Base-by-base conservation (phyloP, 495 filamentous ascomycete species). In the Neurospora sp. region DNA sequence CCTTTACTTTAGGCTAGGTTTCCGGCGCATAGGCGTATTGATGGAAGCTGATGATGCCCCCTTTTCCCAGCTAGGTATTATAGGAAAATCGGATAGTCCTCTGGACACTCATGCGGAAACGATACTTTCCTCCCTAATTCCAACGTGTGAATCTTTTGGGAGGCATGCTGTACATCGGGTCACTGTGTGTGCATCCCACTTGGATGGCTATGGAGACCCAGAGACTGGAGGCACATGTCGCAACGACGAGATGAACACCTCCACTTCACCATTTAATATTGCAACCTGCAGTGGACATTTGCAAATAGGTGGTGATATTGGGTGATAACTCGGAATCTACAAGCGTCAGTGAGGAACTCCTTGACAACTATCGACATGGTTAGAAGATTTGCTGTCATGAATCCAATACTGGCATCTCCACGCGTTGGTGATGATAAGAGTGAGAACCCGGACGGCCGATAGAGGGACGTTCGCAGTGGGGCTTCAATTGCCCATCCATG, bases 1-100 rank as follows among this genome's bases (percentile, higher is more conserved):
- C 40, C 14, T 70, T 44, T 20, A 69, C 39, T 44, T 40, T 9
- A 42, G 73, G 70, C 70, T n/a, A 69, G 59, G 73, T 61, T 68
- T 72, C 70, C 70, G 73, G 73, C 73, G 73, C 73, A 73, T 31
- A 40, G 71, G 61, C 71, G 71, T 72, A 42, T 37, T 72, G 39
- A 35, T 48, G 35, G 61, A 40, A 72, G 39, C 69, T 44, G 40
- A 70, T 53, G 69, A 70, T 53, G 40, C 22, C 40, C 53, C 53
- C 53, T 35, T 61, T 16, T 35, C 27, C 53, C 53, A 4, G 53
- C 53, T 61, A 61, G 53, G 7, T 35, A 35, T 4, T 2, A 61
- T 16, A 31, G 22, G 27, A 35, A 35, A 18, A 35, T 1, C 6
- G 53, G 27, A 18, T 61, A 5, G 27, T 61, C 27, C 53, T 37